Conservation (phyloP, 305 asterid genomes). For the Euphrasia arctica region DNA sequence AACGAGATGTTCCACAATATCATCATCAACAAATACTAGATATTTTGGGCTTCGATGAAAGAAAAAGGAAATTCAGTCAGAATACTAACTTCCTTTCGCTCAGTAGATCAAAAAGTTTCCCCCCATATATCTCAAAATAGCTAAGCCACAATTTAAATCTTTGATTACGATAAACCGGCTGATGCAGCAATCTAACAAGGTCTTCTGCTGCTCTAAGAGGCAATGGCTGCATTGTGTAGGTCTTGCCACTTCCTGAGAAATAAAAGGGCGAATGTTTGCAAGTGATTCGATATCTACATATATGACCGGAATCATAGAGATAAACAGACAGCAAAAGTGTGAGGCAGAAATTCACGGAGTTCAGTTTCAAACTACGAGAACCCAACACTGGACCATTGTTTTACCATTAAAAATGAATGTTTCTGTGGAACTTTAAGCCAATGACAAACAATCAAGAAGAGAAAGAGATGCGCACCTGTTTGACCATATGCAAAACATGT, state of each 20-base stretch:
- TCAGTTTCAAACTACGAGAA: slow-evolving; percentile 23
- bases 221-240: slow-evolving; percentile 98
- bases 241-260: slow-evolving; percentile 92
- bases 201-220: slow-evolving; percentile 98
- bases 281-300: slow-evolving; percentile 21
- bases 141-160: slow-evolving; percentile 98
- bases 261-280: slow-evolving; percentile 16
- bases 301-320: slow-evolving; percentile 20
- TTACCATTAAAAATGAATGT: slow-evolving; percentile 6
- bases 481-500: slow-evolving; percentile 99
- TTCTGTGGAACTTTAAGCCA: slow-evolving; percentile 20
- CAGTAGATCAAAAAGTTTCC: slow-evolving; percentile 94
- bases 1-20: slow-evolving; percentile 3
- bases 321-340: slow-evolving; percentile 10
- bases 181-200: slow-evolving; percentile 79
- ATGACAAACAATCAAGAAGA: slow-evolving; percentile 18
- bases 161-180: slow-evolving; percentile 86
- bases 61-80: slow-evolving; percentile 30
- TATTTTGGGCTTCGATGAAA: slow-evolving; percentile 23
- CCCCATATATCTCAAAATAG: slow-evolving; percentile 93
- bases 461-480: slow-evolving; percentile 62
- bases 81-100: slow-evolving; percentile 82
- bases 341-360: slow-evolving; percentile 21
- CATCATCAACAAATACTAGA: slow-evolving; percentile 11
- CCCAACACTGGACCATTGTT: slow-evolving; percentile 19